A percentile compares a stretch with the other conserved stretches of the same genome.
Conservation (phyloP, 345 rosid species). For the Lepidium aucheri region DNA sequence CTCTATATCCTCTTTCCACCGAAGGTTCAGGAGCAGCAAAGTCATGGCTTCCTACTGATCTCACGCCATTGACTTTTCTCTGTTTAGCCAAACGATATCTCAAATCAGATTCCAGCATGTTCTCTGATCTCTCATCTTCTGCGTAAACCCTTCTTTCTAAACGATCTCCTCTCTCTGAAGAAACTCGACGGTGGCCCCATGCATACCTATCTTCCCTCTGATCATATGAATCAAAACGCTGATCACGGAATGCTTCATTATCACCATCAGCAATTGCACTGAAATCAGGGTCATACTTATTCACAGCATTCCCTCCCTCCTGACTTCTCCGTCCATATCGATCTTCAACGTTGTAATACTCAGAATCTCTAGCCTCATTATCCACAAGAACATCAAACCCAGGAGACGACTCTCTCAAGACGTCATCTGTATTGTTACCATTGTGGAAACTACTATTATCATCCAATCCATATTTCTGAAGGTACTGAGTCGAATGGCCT, state of each 20-base stretch:
- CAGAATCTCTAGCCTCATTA: conserved; percentile 58
- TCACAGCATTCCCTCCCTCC: conserved; percentile 50
- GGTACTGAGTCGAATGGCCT: conserved; percentile 36
- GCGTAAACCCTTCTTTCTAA: conserved; percentile 41
- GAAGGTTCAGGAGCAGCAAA: conserved; percentile 31
- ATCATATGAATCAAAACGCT: conserved; percentile 43
- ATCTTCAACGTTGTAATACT: conserved; percentile 68
- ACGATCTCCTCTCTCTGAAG: conserved; percentile 50
- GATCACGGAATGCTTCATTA: conserved; percentile 36
- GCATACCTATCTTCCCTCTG: conserved; percentile 41
- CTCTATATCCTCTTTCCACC: conserved; percentile 34
- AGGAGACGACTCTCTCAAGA: conserved; percentile 81
- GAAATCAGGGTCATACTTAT: conserved; percentile 57
- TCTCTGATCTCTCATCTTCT: conserved; percentile 46
- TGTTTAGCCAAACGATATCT: conserved; percentile 64
- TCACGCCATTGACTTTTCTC: conserved; percentile 53
- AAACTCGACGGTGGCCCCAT: conserved; percentile 49
- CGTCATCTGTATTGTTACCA: conserved; percentile 62
- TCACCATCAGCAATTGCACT: conserved; percentile 38
- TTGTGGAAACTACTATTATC: conserved; percentile 41
- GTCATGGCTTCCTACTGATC: conserved; percentile 59
- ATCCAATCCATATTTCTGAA: conserved; percentile 41
- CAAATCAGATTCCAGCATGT: conserved; percentile 46
- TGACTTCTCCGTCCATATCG: conserved; percentile 50
- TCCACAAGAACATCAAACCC: conserved; percentile 92